Percentiles rank a stretch among this genome's conserved stretches.
phyloP scores from a whole-genome alignment of 2,329 filamentous ascomycete species.

The Mariannaea sp. region DNA sequence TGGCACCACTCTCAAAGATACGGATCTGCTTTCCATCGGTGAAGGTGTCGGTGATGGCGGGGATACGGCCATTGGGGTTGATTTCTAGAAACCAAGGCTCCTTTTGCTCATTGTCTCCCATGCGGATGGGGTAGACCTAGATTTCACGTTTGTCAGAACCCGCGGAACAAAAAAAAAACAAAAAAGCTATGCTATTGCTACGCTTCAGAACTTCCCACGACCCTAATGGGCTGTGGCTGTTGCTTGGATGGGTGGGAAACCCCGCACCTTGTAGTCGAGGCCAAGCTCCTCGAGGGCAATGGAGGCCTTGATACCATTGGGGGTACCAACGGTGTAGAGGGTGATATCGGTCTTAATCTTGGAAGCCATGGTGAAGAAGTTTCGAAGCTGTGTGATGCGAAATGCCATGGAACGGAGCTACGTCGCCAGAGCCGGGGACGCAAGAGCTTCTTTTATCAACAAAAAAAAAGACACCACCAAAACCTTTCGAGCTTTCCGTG shows the following conservation, averaged over 20 bases:
- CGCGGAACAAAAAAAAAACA: too few relatives aligned
- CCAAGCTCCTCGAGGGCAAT: slow-evolving; percentile 86
- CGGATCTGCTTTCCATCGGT: slow-evolving; percentile 73
- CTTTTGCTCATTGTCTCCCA: slow-evolving; percentile 79
- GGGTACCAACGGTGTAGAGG: slow-evolving; percentile 81
- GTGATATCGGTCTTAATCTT: slow-evolving; percentile 65
- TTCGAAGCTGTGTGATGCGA: slow-evolving; percentile 34
- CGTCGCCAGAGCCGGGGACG: not conserved
- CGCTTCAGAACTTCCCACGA: too few relatives aligned
- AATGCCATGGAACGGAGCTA: slow-evolving; percentile 33
- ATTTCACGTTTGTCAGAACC: too few relatives aligned
- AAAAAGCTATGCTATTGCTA: too few relatives aligned
- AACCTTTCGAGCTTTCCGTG: too few relatives aligned
- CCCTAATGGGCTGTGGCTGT: too few relatives aligned
- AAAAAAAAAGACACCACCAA: too few relatives aligned
- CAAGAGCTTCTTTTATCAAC: not conserved
- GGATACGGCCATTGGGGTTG: slow-evolving; percentile 92
- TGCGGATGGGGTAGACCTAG: slow-evolving; percentile 68
- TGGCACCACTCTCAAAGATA: slow-evolving; percentile 82
- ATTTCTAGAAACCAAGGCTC: slow-evolving; percentile 87
- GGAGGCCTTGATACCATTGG: slow-evolving; percentile 89
- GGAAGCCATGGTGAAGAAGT: slow-evolving; percentile 39
- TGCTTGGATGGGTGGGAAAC: too few relatives aligned
- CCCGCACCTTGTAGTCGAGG: slow-evolving; percentile 72
- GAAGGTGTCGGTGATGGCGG: slow-evolving; percentile 81